Percentiles rank a stretch among this genome's conserved stretches.
Conservation (phyloP, 2,329 filamentous ascomycete species). For the Fusarium coicis region DNA sequence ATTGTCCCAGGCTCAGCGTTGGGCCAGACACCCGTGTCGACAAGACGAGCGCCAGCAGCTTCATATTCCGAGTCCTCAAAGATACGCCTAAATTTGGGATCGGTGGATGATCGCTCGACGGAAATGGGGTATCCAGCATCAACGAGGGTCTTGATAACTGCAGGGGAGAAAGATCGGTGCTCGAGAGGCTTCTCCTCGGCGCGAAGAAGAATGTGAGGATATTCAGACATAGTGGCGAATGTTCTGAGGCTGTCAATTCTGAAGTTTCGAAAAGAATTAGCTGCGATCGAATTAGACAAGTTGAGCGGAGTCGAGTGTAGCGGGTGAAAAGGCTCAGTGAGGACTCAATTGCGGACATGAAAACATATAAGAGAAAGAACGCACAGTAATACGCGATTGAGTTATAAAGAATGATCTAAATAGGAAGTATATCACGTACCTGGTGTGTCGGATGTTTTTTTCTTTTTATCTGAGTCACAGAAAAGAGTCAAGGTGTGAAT, state of each 20-base stretch:
- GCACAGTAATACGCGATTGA: not conserved
- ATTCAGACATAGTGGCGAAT: slow-evolving; percentile 42
- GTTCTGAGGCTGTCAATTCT: slow-evolving; percentile 8
- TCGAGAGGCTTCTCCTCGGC: slow-evolving; percentile 68
- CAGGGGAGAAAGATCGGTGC: slow-evolving; percentile 51
- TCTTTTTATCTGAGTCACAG: slow-evolving; percentile 36
- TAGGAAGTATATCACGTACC: slow-evolving; percentile 8
- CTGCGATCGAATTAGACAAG: not conserved
- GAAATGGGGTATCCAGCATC: slow-evolving; percentile 76
- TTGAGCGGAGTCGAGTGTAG: not conserved
- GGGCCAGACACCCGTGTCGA: slow-evolving; percentile 74
- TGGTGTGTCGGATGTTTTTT: slow-evolving; percentile 6
- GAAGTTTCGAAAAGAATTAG: slow-evolving; percentile 16
- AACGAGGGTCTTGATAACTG: slow-evolving; percentile 64
- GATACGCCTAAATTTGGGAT: slow-evolving; percentile 70
- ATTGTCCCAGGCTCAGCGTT: slow-evolving; percentile 75
- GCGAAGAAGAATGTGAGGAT: slow-evolving; percentile 60
- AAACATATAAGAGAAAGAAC: not conserved
- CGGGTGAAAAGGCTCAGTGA: slow-evolving; percentile 7
- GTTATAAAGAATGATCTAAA: not conserved
- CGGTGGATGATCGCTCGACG: slow-evolving; percentile 65
- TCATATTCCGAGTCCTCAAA: slow-evolving; percentile 71
- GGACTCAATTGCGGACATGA: not conserved
- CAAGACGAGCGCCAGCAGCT: slow-evolving; percentile 71
- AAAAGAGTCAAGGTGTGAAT: slow-evolving; percentile 25